Base-by-base conservation (phyloP, 2,329 filamentous ascomycete species). In the Davidsoniella neocaledoniae region DNA sequence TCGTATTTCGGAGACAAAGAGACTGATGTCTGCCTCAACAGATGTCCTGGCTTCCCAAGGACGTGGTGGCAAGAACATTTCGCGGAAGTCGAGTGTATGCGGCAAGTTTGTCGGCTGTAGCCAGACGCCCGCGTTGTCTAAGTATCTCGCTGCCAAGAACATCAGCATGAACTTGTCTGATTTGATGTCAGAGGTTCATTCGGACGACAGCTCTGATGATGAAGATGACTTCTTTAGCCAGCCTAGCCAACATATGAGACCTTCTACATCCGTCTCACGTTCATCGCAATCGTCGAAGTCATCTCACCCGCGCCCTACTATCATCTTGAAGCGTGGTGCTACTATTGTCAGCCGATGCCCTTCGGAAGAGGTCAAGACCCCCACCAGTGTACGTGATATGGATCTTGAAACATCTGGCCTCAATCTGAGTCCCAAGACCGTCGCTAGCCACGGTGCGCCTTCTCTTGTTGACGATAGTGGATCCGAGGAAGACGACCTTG, bases 381-480 rank as follows among this genome's bases (percentile, higher is more conserved):
- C 51, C 3, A 48, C 29, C 8, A 19, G 7, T 21, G 39, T 42
- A 8, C 17, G 41, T 55, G 71, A 71, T 49, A 65, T 69, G 43
- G 72, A 77, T 50, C 68, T 77, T 59, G 46, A 26, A n/a, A 23
- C 47, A 36, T 50, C 46, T 23, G 75, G 79, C 49, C 68, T 71
- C 44, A 77, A 83, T 49, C 64, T 84, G 51, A 85, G 80, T 57
- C 82, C 82, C 4, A 77, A 78, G 57, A 82, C 80, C 0, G 65
- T 80, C 41, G 71, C 79, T 48, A 83, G 81, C 61, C 86, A 86
- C 62, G 83, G 84, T 56, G 82, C 83, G 7, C 83, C 83, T 19
- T 86, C 81, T 57, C 71, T 88, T 45, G 82, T 87, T 59, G 86
- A 82, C 63, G 83, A 88, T 63, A 82, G 86, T 59, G 81, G 82